Evolutionary conservation across 2,329 filamentous ascomycete species (phyloP), one percentile per base, ranked within the genome.

Genomic region (Metarhizium album): DNA sequence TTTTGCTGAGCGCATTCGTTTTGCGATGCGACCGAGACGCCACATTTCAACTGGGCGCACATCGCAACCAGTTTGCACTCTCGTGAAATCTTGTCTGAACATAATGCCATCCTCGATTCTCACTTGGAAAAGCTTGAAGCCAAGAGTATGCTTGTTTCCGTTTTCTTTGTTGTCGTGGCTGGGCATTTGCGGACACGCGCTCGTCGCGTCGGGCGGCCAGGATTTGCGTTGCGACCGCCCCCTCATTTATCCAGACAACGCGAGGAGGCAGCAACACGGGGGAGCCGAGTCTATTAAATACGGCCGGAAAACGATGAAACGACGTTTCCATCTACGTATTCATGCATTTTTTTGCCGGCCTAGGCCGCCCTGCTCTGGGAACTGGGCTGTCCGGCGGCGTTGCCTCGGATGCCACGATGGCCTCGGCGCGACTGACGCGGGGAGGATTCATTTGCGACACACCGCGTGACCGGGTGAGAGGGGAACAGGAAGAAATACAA

Each of bases 391-490:
- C 16, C 40, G 5, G 20, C 29, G n/a, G n/a, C 9, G 14, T 35
- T 33, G 20, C 31, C 33, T 33, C 20, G 4, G 33, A 33, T n/a
- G 46, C 42, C 46, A 38, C 46, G 50, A 52, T 52, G 50, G 33
- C 50, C 45, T 52, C 46, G 11, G 43, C 40, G 27, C 7, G 18
- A 35, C 42, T 23, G 24, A 43, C 16, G 2, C 11, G 16, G 6
- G 9, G 13, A 14, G 40, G 22, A 43, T 24, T 40, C n/a, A 13
- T 40, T 40, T 9, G 18, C 0, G 22, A 43, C n/a, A n/a, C n/a
- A n/a, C n/a, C n/a, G n/a, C n/a, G n/a, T n/a, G n/a, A n/a, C n/a
- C n/a, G n/a, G n/a, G n/a, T n/a, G n/a, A n/a, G n/a, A n/a, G n/a
- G n/a, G n/a, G n/a, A n/a, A n/a, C n/a, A n/a, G n/a, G n/a, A n/a